Evolutionary conservation across 2,329 filamentous ascomycete genomes (phyloP), one percentile per base, ranked within the genome.

Genomic region (Dactylellina haptotyla): DNA sequence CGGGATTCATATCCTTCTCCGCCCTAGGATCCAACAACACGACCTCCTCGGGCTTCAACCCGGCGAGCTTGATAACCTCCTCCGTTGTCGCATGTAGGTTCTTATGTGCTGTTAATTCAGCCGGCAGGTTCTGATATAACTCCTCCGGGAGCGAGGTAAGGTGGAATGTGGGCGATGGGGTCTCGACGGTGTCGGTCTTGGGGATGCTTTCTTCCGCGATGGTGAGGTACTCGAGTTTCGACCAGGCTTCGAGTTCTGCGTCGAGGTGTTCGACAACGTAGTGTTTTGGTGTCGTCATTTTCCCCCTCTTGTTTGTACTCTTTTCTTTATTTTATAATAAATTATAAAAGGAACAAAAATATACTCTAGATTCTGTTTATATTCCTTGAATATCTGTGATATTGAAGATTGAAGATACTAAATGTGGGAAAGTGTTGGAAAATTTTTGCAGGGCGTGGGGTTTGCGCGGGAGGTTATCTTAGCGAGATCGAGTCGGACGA

Each of bases 201-300:
- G 58, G 66, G 75, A 87, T 83, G 58, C 90, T 92, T 84, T 99
- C 95, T 73, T 86, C 84, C 57, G 92, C 92, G 80, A 99, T 97
- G 79, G 90, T 87, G 63, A 88, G 84, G 83, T 99, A 99, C 83
- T 99, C 95, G 59, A 98, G 87, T 76, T 92, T 88, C 23, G 95
- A 98, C 95, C 95, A 99, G 41, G 88, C 87, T 32, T 96, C 95
- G 28, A 99, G 86, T 82, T 99, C 95, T 41, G 91, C 89, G 83
- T 99, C 95, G 76, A 99, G 88, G 82, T 99, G 67, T 61, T 72
- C 67, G 59, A 72, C 67, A n/a, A 72, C 59, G 46, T 72, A 72
- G 28, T 72, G 67, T 34, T 65, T 72, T 37, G 58, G 51, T 8
- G 58, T 12, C 51, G 54, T 63, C 45, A 18, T 46, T 32, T 39